Evolutionary conservation across 2,329 filamentous ascomycete species (phyloP).

Genomic region (Hymenoscyphus fraxineus): DNA sequence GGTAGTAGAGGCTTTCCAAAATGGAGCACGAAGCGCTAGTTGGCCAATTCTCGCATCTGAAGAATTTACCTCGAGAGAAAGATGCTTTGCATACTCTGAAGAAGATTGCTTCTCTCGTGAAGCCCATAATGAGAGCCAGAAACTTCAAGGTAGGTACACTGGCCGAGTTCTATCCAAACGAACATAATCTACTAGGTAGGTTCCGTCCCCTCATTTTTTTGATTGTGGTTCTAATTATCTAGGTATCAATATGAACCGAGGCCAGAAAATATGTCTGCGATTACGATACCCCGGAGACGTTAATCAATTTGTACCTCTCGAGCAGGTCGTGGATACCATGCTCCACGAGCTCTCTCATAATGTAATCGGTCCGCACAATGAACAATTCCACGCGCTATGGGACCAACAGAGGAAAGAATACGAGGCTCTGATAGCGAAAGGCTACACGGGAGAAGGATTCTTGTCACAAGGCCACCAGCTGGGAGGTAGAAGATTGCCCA

Average conservation of each 20-base stretch:
- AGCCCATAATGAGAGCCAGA: conserved; percentile 88
- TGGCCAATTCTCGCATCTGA: conserved; percentile 50
- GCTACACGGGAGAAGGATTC: conserved; percentile 89
- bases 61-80: conserved; percentile 43
- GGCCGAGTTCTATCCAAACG: conserved; percentile 78
- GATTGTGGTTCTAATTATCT: conserved; percentile 6
- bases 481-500: conserved; percentile 63
- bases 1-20: neutral
- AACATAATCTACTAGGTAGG: conserved; percentile 67
- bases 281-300: conserved; percentile 73
- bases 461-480: conserved; percentile 70
- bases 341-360: conserved; percentile 93
- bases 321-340: conserved; percentile 84
- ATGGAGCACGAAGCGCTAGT: conserved; percentile 44
- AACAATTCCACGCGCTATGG: conserved; percentile 80
- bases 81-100: conserved; percentile 60
- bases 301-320: conserved; percentile 73
- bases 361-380: conserved; percentile 77
- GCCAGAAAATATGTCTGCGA: conserved; percentile 76
- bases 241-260: conserved; percentile 74
- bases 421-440: conserved; percentile 69
- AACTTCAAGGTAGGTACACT: conserved; percentile 76
- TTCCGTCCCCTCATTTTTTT: neutral
- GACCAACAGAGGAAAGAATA: conserved; percentile 86
- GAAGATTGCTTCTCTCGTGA: conserved; percentile 82